Evolutionary conservation across 2,329 filamentous ascomycete genomes (phyloP).

Genomic region (Aureobasidium sp.): DNA sequence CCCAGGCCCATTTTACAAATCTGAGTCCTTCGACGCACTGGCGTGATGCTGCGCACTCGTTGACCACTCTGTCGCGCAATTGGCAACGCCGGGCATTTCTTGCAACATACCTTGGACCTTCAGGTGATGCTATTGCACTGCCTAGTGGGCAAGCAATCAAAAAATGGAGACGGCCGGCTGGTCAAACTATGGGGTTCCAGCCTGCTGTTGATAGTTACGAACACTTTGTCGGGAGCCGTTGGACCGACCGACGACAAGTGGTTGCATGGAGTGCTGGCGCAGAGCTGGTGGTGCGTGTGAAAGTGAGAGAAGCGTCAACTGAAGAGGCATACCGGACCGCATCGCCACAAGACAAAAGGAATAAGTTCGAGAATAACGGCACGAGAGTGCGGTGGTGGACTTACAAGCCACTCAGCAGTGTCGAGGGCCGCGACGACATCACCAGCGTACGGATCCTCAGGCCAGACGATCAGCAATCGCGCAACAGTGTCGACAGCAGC

Average conservation of each 20-base stretch:
- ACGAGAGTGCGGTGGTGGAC: slow-evolving; percentile 38
- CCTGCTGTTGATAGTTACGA: slow-evolving; percentile 53
- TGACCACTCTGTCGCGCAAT: slow-evolving; percentile 50
- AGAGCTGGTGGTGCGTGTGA: slow-evolving; percentile 44
- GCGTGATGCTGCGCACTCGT: slow-evolving; percentile 44
- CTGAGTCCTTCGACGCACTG: slow-evolving; percentile 34
- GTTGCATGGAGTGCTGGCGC: slow-evolving; percentile 54
- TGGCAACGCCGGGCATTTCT: slow-evolving; percentile 50
- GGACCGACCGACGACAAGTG: slow-evolving; percentile 46
- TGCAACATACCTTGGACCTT: slow-evolving; percentile 44
- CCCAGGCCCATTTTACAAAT: slow-evolving; percentile 41
- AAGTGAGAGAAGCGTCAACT: slow-evolving; percentile 27
- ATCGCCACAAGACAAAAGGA: slow-evolving; percentile 20
- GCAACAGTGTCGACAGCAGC: slow-evolving; percentile 19
- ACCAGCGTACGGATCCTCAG: slow-evolving; percentile 47
- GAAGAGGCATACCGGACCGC: slow-evolving; percentile 17
- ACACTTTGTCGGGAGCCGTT: slow-evolving; percentile 36
- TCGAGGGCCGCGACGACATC: slow-evolving; percentile 51
- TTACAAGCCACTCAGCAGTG: slow-evolving; percentile 43
- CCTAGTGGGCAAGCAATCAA: slow-evolving; percentile 26
- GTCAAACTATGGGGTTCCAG: slow-evolving; percentile 51
- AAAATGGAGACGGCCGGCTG: slow-evolving; percentile 35
- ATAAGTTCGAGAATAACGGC: slow-evolving; percentile 26
- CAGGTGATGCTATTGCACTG: slow-evolving; percentile 25
- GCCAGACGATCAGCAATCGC: slow-evolving; percentile 26